These are phyloP conservation scores for Teratosphaeria gauchensis DNA, from an alignment of 2,329 filamentous ascomycete species.

Conservation along the genomic window DNA sequence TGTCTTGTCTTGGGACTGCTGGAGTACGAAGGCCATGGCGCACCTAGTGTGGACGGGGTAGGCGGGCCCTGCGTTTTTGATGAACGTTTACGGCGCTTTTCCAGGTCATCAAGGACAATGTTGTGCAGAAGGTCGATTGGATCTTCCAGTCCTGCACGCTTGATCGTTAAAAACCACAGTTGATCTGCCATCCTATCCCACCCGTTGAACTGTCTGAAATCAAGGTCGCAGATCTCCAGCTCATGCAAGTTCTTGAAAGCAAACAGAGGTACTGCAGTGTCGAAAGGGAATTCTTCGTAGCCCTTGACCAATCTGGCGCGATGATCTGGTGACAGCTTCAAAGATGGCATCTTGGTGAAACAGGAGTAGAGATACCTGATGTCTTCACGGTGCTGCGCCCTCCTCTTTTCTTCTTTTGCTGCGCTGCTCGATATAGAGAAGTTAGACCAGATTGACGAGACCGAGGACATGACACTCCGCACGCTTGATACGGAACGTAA, in stretches of 20 bases:
- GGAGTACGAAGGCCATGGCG: slow-evolving; percentile 47
- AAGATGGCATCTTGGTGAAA: slow-evolving; percentile 93
- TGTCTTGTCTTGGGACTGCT: slow-evolving; percentile 49
- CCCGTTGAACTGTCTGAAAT: slow-evolving; percentile 93
- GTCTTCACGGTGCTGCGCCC: slow-evolving; percentile 73
- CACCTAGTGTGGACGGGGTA: slow-evolving; percentile 55
- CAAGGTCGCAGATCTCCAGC: slow-evolving; percentile 87
- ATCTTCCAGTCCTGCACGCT: slow-evolving; percentile 79
- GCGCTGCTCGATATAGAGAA: slow-evolving; percentile 74
- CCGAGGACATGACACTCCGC: slow-evolving; percentile 92
- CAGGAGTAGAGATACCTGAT: slow-evolving; percentile 95
- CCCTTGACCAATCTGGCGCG: slow-evolving; percentile 81
- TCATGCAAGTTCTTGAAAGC: slow-evolving; percentile 95
- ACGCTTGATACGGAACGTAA: slow-evolving; percentile 95
- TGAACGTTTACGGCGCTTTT: slow-evolving; percentile 70
- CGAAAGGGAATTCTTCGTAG: slow-evolving; percentile 93
- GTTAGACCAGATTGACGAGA: slow-evolving; percentile 86
- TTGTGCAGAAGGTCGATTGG: slow-evolving; percentile 82
- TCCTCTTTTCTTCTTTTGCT: slow-evolving; percentile 81
- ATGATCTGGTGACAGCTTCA: slow-evolving; percentile 85
- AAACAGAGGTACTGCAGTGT: slow-evolving; percentile 91
- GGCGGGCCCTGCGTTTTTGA: slow-evolving; percentile 63
- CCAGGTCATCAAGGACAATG: slow-evolving; percentile 93
- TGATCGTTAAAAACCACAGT: slow-evolving; percentile 77
- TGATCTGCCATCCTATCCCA: slow-evolving; percentile 94